Conservation (phyloP, 805 yeast genomes). For the Suhomyces kilbournensis region DNA sequence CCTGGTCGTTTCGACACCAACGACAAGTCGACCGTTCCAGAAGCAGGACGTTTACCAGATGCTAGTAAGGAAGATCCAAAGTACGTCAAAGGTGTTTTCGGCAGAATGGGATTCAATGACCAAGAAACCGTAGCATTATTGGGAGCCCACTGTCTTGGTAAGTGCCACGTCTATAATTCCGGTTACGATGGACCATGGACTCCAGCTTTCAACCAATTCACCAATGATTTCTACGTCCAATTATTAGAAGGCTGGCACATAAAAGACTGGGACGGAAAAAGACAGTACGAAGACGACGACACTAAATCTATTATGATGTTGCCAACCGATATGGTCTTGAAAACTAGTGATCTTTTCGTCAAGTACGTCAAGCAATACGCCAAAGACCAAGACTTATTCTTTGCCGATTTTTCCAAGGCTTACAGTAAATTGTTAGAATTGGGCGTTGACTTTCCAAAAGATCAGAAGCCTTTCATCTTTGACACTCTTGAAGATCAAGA, state of each 20-base stretch:
- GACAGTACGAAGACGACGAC: constrained; percentile 41
- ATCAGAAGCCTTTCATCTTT: constrained; percentile 45
- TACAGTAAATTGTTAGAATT: constrained; percentile 46
- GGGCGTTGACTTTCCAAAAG: constrained; percentile 49
- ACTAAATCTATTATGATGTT: constrained; percentile 50
- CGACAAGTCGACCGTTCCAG: constrained; percentile 32
- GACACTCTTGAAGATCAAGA: constrained; percentile 71
- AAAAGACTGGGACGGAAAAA: constrained; percentile 39
- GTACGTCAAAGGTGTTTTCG: constrained; percentile 46
- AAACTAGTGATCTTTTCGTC: constrained; percentile 43
- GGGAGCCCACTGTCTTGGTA: constrained; percentile 44
- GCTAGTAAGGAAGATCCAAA: constrained; percentile 40
- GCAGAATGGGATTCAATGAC: constrained; percentile 42
- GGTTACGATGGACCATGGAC: constrained; percentile 44
- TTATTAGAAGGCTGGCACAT: constrained; percentile 55
- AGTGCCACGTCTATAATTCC: constrained; percentile 35
- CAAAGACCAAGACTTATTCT: constrained; percentile 46
- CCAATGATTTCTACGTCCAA: constrained; percentile 38
- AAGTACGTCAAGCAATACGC: constrained; percentile 50
- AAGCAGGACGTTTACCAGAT: constrained; percentile 51
- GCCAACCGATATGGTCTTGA: constrained; percentile 55
- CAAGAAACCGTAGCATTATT: constrained; percentile 40
- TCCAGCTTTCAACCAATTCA: constrained; percentile 37
- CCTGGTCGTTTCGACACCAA: constrained; percentile 45
- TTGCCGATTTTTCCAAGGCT: constrained; percentile 47